Evolutionary conservation across 176 grass and related monocot species (phyloP).

Genomic region (Miscanthus lutarioriparius): DNA sequence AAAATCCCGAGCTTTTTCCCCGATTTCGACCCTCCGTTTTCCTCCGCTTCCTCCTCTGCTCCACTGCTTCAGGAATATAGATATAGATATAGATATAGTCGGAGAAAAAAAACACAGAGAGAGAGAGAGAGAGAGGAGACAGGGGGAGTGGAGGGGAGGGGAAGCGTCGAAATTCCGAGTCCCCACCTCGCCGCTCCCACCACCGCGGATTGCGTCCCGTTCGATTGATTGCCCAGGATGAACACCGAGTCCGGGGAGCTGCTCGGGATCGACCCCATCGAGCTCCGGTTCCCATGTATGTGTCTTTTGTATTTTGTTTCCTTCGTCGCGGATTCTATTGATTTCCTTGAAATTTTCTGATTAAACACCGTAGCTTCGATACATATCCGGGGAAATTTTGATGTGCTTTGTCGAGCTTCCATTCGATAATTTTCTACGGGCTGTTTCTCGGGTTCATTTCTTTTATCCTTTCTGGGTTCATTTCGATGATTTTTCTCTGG

Average conservation of each 20-base stretch:
- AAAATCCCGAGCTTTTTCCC: not conserved
- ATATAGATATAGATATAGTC: too few species aligned
- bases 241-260: constrained; percentile 50
- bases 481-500: constrained; percentile 1
- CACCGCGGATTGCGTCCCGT: not conserved
- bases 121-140: not conserved
- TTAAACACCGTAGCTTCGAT: not conserved
- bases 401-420: not conserved
- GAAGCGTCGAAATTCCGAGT: not conserved
- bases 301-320: not conserved
- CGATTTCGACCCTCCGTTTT: constrained; percentile 1
- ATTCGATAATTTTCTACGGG: constrained; percentile 1
- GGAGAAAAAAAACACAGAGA: not conserved
- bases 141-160: not conserved
- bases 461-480: not conserved
- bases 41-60: constrained; percentile 40
- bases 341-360: not conserved
- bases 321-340: not conserved
- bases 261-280: constrained; percentile 69
- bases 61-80: constrained; percentile 16
- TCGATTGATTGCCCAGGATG: constrained; percentile 28
- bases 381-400: not conserved
- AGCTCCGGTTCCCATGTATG: constrained; percentile 77
- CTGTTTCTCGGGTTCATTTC: not conserved
- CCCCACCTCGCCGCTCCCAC: constrained; percentile 8